These are phyloP conservation scores for Vishniacozyma victoriae DNA, from an alignment of 768 basidiomycete genomes.

Conservation along the genomic window DNA sequence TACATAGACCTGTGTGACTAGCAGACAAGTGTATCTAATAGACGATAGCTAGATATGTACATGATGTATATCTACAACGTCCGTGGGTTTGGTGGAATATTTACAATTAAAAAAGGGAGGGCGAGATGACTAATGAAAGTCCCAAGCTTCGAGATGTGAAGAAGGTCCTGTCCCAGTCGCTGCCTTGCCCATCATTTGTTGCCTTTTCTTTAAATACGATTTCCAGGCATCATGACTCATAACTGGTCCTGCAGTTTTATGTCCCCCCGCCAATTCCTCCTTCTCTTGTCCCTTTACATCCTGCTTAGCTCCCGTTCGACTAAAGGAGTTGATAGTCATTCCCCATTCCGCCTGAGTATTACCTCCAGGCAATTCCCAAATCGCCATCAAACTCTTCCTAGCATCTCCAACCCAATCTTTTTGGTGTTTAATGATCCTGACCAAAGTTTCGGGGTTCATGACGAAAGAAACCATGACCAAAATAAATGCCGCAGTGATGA, in stretches of 20 bases:
- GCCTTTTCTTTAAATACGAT: not conserved
- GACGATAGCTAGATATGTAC: too few species aligned
- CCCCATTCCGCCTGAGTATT: not conserved
- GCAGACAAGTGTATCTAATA: too few species aligned
- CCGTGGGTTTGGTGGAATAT: too few species aligned
- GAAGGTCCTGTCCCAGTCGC: not conserved
- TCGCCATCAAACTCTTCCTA: not conserved
- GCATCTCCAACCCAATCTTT: not conserved
- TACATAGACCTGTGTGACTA: too few species aligned
- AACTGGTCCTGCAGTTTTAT: too few species aligned
- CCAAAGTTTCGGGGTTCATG: not conserved
- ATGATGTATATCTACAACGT: too few species aligned
- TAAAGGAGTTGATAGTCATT: not conserved
- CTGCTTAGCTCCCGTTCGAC: not conserved
- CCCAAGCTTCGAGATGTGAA: slow-evolving; percentile 1
- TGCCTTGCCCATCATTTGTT: too few species aligned
- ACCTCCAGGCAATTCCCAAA: too few species aligned
- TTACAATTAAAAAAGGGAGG: too few species aligned
- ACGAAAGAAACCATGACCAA: not conserved
- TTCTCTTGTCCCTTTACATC: not conserved
- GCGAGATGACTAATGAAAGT: too few species aligned
- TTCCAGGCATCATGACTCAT: not conserved
- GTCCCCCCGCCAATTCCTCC: not conserved
- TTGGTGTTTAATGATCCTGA: not conserved
- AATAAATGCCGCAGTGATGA: not conserved